Evolutionary conservation across 371 early-diverging fungal genomes (phyloP).

Genomic region (Mucor circinelloides): DNA sequence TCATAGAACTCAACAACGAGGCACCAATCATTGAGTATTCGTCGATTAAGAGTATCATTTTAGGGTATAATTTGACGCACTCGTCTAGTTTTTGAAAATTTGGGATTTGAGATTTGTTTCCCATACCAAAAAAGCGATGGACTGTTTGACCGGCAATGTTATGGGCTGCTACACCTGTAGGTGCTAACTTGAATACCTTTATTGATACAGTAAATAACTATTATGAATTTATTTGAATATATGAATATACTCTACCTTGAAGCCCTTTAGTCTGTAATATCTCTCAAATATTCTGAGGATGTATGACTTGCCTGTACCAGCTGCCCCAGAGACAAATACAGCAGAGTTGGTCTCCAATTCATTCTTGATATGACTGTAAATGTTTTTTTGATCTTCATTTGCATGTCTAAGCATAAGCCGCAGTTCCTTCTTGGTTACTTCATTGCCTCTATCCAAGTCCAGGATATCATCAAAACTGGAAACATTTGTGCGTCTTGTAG

Average conservation of each 20-base stretch:
- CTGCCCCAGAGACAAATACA: no score
- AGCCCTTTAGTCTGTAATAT: no score
- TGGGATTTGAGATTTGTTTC: neutral
- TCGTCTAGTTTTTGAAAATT: neutral
- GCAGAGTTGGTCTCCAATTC: no score
- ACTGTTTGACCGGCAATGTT: neutral
- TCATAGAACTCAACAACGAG: neutral
- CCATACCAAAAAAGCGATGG: conserved; percentile 6
- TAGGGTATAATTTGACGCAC: conserved; percentile 1
- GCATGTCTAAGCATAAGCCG: neutral
- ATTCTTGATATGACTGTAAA: no score
- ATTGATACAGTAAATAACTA: no score
- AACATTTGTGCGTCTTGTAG: neutral
- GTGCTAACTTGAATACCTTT: no score
- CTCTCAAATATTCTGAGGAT: no score
- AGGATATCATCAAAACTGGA: no score
- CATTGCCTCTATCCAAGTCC: neutral
- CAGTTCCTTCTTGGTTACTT: neutral
- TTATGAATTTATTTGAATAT: no score
- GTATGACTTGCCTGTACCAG: no score
- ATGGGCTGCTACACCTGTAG: conserved; percentile 1
- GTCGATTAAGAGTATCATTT: neutral
- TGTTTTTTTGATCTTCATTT: no score
- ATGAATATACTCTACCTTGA: no score
- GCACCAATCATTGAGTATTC: conserved; percentile 7